A percentile compares a stretch with the other conserved stretches of the same genome.
These are phyloP conservation scores for Microcyclosporella mali DNA, from an alignment of 2,329 filamentous ascomycete species.

Conservation along the genomic window DNA sequence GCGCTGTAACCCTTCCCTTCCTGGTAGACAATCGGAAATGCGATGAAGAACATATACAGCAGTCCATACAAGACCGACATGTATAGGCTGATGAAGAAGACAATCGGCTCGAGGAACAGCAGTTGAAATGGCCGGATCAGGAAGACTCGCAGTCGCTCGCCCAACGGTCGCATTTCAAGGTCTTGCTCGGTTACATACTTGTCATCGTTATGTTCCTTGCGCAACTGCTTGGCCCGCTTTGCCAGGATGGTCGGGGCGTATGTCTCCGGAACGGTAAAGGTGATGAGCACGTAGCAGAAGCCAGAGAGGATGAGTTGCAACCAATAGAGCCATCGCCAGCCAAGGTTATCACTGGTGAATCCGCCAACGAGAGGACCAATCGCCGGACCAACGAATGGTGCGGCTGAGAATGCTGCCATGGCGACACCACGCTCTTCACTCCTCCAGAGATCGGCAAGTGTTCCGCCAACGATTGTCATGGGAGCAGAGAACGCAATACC, in stretches of 20 bases:
- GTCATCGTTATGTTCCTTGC: conserved; percentile 60
- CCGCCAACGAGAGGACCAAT: conserved; percentile 59
- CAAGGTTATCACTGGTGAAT: conserved; percentile 58
- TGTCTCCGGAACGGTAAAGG: conserved; percentile 85
- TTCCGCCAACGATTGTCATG: conserved; percentile 41
- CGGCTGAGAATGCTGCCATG: conserved; percentile 27
- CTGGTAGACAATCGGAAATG: conserved; percentile 62
- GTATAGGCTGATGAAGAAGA: conserved; percentile 76
- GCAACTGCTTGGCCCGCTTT: conserved; percentile 61
- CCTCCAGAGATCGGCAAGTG: conserved; percentile 26
- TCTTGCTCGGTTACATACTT: conserved; percentile 75
- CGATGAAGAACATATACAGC: conserved; percentile 60
- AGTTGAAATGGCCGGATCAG: conserved; percentile 78
- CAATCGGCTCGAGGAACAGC: conserved; percentile 76
- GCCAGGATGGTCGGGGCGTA: conserved; percentile 75
- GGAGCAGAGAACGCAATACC: conserved; percentile 49
- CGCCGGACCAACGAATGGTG: conserved; percentile 27
- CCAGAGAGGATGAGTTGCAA: conserved; percentile 72
- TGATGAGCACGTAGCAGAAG: conserved; percentile 66
- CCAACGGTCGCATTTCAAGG: conserved; percentile 63
- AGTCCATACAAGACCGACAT: conserved; percentile 35
- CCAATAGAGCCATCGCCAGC: conserved; percentile 60
- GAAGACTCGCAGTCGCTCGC: conserved; percentile 66
- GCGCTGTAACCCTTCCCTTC: conserved; percentile 72
- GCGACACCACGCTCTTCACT: conserved; percentile 29